These are phyloP conservation scores for Pseudogymnoascus sp. DNA, from an alignment of 2,329 filamentous ascomycete species.

Conservation along the genomic window DNA sequence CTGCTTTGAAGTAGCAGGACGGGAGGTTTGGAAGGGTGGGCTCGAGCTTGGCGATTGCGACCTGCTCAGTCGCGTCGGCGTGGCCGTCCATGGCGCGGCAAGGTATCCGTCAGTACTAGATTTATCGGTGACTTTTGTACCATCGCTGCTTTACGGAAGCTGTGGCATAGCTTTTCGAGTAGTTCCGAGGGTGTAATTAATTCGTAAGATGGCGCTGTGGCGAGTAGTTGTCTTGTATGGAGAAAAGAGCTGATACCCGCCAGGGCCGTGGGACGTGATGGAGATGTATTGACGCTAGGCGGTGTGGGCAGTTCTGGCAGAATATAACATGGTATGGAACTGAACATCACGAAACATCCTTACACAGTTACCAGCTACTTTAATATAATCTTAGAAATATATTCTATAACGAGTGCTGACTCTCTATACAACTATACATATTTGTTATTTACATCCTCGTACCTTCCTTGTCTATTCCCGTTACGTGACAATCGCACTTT, in stretches of 20 bases:
- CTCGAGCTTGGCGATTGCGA: conserved; percentile 47
- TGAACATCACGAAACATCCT: not conserved
- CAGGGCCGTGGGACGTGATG: not conserved
- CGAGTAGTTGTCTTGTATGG: not conserved
- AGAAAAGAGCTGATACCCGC: not conserved
- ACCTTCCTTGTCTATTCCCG: not conserved
- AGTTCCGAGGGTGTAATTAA: not conserved
- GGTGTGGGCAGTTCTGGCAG: not conserved
- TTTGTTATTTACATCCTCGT: not conserved
- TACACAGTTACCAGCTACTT: not conserved
- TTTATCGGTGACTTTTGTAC: not conserved
- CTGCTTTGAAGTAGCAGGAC: conserved; percentile 50
- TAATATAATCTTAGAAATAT: not conserved
- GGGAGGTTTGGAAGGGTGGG: conserved; percentile 37
- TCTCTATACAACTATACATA: not conserved
- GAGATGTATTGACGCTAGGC: not conserved
- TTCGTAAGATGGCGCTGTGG: not conserved
- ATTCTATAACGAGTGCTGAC: not conserved
- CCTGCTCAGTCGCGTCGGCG: conserved; percentile 26
- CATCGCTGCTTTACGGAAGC: conserved; percentile 6
- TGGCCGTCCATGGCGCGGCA: conserved; percentile 15
- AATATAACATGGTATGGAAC: not conserved
- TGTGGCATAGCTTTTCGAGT: not conserved
- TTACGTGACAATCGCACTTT: not conserved
- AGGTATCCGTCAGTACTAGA: conserved; percentile 1